phyloP scores from a whole-genome alignment of 495 filamentous ascomycete genomes.

The Cladorrhinum samala region DNA sequence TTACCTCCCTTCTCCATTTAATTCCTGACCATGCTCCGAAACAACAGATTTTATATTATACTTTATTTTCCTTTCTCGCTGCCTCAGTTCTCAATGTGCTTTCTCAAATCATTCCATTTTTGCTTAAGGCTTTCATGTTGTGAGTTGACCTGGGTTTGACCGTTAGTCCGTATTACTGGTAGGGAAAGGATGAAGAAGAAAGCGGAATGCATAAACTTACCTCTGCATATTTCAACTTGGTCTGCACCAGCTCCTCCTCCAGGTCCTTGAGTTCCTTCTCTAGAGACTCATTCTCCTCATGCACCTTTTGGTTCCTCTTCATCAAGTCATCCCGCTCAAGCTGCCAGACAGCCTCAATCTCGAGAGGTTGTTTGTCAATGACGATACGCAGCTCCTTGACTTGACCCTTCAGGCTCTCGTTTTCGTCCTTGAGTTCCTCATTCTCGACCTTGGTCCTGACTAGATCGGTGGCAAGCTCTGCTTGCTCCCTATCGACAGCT shows the following conservation, averaged over 20 bases:
- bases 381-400: conserved; percentile 75
- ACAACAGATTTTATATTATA: no score
- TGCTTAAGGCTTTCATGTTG: conserved; percentile 70
- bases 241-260: conserved; percentile 86
- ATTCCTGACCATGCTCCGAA: no score
- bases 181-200: not conserved
- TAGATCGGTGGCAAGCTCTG: conserved; percentile 81
- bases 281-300: conserved; percentile 82
- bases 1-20: no score
- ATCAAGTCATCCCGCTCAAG: conserved; percentile 89
- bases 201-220: conserved; percentile 50
- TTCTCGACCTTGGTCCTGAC: conserved; percentile 91
- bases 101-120: conserved; percentile 77
- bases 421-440: conserved; percentile 78
- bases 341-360: conserved; percentile 77
- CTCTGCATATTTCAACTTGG: conserved; percentile 94
- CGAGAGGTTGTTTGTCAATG: conserved; percentile 80
- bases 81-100: conserved; percentile 33
- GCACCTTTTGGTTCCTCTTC: conserved; percentile 86
- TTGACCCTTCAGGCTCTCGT: conserved; percentile 76
- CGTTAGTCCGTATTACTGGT: not conserved
- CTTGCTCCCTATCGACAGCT: conserved; percentile 87
- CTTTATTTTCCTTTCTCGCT: conserved; percentile 1
- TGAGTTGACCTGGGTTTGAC: conserved; percentile 63
- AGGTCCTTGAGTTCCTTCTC: conserved; percentile 91